Base-by-base conservation (phyloP, 225 moss, liverwort and hornwort genomes). In the Pseudoscleropodium purum region DNA sequence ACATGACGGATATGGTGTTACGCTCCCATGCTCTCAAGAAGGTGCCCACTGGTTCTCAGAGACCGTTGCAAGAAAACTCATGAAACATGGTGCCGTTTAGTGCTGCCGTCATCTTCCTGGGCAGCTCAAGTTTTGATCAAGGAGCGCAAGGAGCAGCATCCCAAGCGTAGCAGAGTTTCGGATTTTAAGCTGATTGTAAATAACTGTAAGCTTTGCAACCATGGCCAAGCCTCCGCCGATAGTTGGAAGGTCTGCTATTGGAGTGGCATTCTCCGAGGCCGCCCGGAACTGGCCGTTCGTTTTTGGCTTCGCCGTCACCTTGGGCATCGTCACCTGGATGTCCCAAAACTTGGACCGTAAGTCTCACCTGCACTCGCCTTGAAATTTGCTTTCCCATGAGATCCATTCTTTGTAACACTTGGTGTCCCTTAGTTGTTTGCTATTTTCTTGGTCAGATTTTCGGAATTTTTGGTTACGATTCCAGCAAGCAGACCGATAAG, bases 241-340 rank as follows among this genome's bases (percentile, higher is more conserved):
- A 15, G 84, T 90, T 61, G 94, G 94, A 49, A 89, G 91, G 82
- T 92, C 92, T 24, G 84, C 57, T 47, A 91, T 91, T 27, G 88
- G 36, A n/a, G 93, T 93, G 88, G 94, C 89, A 31, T 92, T 92
- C 88, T 91, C 94, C n/a, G 93, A 94, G 85, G 94, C 64, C 54
- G 66, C 75, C 81, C 84, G 94, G 51, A 94, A 93, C 78, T 94
- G 94, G 93, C 94, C 92, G 9, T 94, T 94, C 84, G 74, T 94
- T 25, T 88, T 93, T 86, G 94, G 94, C 74, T 94, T 94, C 37
- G 83, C 83, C 59, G 54, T 81, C 89, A 93, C 94, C 52, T 10
- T 89, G 69, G 93, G 92, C 87, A 11, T 93, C 36, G 85, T 93
- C 86, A 72, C 89, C 74, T 88, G 89, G 88, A 81, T 93, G 89